These are phyloP conservation scores for Chaetoscypha palmicola DNA, from an alignment of 2,329 filamentous ascomycete genomes.

Conservation along the genomic window DNA sequence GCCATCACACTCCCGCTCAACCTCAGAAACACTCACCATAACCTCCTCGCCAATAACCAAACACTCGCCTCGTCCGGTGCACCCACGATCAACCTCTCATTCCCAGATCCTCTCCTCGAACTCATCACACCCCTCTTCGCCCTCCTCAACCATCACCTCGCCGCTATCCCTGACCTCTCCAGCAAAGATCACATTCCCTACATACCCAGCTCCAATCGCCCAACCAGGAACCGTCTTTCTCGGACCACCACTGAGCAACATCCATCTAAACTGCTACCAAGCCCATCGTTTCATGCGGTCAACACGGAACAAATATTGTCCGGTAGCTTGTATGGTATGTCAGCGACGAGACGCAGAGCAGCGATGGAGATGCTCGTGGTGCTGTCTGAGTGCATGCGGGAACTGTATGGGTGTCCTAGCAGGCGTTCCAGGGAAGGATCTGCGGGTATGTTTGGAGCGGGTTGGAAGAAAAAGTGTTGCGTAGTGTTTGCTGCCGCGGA, in stretches of 20 bases:
- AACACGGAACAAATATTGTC: slow-evolving; percentile 25
- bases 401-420: slow-evolving; percentile 26
- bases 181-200: slow-evolving; percentile 18
- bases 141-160: slow-evolving; percentile 8
- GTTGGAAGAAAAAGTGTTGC: slow-evolving; percentile 13
- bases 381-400: slow-evolving; percentile 29
- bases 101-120: too few species aligned
- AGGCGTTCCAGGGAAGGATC: slow-evolving; percentile 23
- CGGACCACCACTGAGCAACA: slow-evolving; percentile 16
- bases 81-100: too few species aligned
- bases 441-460: slow-evolving; percentile 21
- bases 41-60: slow-evolving; percentile 1
- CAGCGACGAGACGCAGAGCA: slow-evolving; percentile 23
- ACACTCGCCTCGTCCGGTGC: neutral
- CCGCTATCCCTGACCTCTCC: slow-evolving; percentile 12
- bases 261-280: slow-evolving; percentile 30
- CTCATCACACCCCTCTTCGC: neutral
- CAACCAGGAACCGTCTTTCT: slow-evolving; percentile 18
- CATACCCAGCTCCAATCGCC: slow-evolving; percentile 10
- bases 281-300: slow-evolving; percentile 27
- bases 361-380: slow-evolving; percentile 30
- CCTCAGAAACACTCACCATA: slow-evolving; percentile 26
- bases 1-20: slow-evolving; percentile 16
- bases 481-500: too few species aligned
- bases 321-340: slow-evolving; percentile 30